Evolutionary conservation across 352 stramenopile species (phyloP).

Genomic region (Phytopythium cucurbitacearum): DNA sequence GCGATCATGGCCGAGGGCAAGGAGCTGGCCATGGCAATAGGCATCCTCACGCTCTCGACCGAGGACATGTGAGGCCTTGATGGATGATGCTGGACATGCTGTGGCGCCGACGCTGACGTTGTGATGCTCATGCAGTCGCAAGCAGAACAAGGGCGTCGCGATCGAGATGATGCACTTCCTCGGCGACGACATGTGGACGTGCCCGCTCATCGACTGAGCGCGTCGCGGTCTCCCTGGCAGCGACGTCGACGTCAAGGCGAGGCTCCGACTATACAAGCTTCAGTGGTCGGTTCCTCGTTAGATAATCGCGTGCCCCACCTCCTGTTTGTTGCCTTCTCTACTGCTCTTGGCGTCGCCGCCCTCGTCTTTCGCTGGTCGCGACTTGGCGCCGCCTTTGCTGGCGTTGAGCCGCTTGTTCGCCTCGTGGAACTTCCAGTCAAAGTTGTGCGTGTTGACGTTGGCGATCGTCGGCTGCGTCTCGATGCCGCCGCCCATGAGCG

Average conservation of each 20-base stretch:
- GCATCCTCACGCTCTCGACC: slow-evolving; percentile 95
- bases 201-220: slow-evolving; percentile 68
- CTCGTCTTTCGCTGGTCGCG: too few species aligned
- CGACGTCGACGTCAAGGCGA: too few species aligned
- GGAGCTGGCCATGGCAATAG: slow-evolving; percentile 95
- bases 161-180: slow-evolving; percentile 97
- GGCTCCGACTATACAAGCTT: too few species aligned
- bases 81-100: slow-evolving; percentile 1
- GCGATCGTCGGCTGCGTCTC: slow-evolving; percentile 62
- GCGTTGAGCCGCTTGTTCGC: neutral
- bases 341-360: slow-evolving; percentile 22
- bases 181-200: slow-evolving; percentile 95
- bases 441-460: slow-evolving; percentile 79
- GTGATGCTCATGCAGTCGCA: slow-evolving; percentile 42
- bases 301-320: too few species aligned
- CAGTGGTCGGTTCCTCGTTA: too few species aligned
- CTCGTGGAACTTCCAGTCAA: slow-evolving; percentile 68
- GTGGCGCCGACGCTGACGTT: slow-evolving; percentile 4
- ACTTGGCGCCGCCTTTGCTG: neutral
- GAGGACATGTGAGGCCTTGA: slow-evolving; percentile 88
- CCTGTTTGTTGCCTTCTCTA: slow-evolving; percentile 9
- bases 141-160: slow-evolving; percentile 95
- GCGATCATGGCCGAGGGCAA: slow-evolving; percentile 98
- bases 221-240: neutral
- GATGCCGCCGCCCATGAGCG: slow-evolving; percentile 80